Conservation (phyloP, 2,329 filamentous ascomycete genomes). For the Ascochyta lentis region DNA sequence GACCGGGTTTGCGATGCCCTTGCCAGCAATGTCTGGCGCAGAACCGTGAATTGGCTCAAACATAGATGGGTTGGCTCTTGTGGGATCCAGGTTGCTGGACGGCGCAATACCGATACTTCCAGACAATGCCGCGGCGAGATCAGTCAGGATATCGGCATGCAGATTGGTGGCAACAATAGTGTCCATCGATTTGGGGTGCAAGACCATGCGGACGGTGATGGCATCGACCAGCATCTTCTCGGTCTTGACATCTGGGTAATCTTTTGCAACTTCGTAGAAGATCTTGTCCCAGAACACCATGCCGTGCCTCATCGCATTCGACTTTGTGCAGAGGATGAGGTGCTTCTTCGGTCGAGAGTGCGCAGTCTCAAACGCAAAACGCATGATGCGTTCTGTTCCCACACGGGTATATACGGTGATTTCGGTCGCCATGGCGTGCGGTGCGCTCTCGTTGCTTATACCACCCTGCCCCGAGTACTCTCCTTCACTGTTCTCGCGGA, state of each 20-base stretch:
- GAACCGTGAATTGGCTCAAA: constrained; percentile 71
- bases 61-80: constrained; percentile 62
- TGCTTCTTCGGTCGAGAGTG: constrained; percentile 52
- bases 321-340: constrained; percentile 59
- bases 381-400: constrained; percentile 56
- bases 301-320: constrained; percentile 57
- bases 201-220: constrained; percentile 58
- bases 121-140: constrained; percentile 70
- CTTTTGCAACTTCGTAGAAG: constrained; percentile 54
- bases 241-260: constrained; percentile 54
- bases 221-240: constrained; percentile 61
- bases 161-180: constrained; percentile 58
- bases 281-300: constrained; percentile 59
- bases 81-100: constrained; percentile 71
- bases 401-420: constrained; percentile 56
- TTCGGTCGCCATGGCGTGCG: constrained; percentile 54
- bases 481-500: constrained; percentile 57
- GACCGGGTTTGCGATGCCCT: constrained; percentile 68
- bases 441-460: constrained; percentile 50
- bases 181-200: constrained; percentile 54
- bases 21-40: constrained; percentile 69
- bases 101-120: constrained; percentile 73
- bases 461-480: constrained; percentile 58
- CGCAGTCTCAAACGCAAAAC: constrained; percentile 57
- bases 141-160: constrained; percentile 69